These are phyloP conservation scores for Boletales sp. DNA, from an alignment of 768 basidiomycete genomes.

Conservation along the genomic window DNA sequence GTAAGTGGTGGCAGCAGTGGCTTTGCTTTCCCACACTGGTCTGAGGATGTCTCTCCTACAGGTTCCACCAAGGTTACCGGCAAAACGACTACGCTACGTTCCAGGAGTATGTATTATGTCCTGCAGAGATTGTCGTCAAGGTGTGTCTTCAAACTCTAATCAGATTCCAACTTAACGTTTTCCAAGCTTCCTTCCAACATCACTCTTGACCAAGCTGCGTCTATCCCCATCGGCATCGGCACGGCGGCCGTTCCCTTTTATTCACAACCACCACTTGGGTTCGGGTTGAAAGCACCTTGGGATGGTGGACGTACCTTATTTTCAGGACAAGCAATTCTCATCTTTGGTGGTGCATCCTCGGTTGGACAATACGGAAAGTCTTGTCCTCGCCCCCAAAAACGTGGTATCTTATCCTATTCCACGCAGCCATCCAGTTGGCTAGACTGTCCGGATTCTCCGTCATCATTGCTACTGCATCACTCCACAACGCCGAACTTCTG, in stretches of 20 bases:
- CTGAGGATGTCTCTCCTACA: neutral
- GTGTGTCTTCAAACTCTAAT: neutral
- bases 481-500: slow-evolving; percentile 30
- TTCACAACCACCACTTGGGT: slow-evolving; percentile 22
- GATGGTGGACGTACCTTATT: slow-evolving; percentile 28
- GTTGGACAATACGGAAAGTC: slow-evolving; percentile 37
- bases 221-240: slow-evolving; percentile 31
- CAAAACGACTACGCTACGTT: slow-evolving; percentile 10
- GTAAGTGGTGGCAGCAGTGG: slow-evolving; percentile 2
- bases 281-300: slow-evolving; percentile 34
- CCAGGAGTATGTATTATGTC: slow-evolving; percentile 26
- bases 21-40: neutral
- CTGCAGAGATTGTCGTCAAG: slow-evolving; percentile 20
- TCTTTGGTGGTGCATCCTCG: slow-evolving; percentile 36
- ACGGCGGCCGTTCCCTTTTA: slow-evolving; percentile 35
- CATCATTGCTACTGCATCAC: slow-evolving; percentile 40
- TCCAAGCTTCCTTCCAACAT: slow-evolving; percentile 35
- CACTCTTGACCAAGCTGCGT: slow-evolving; percentile 37
- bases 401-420: slow-evolving; percentile 1
- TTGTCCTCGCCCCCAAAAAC: slow-evolving; percentile 7
- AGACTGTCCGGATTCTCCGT: slow-evolving; percentile 34
- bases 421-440: slow-evolving; percentile 33
- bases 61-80: slow-evolving; percentile 17
- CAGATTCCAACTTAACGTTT: slow-evolving; percentile 13
- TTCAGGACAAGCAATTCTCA: slow-evolving; percentile 30